A percentile compares a stretch with the other conserved stretches of the same genome.
Conservation (phyloP, 225 moss, liverwort and hornwort species). For the Sphagnum tenellum region DNA sequence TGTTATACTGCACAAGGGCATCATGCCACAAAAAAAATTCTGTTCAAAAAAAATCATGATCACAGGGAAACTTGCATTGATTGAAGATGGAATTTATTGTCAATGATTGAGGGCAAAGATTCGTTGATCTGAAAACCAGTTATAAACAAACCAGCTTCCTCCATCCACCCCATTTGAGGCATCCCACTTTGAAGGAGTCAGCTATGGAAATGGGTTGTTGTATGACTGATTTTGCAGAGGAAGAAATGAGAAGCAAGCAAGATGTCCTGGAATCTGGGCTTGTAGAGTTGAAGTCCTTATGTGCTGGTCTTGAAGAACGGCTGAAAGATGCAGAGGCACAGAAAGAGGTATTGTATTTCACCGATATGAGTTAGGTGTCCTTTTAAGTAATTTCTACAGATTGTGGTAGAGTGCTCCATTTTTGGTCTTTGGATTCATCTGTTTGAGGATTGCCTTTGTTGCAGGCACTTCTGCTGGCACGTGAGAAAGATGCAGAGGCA, state of each 20-base stretch:
- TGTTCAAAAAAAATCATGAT: too few species aligned
- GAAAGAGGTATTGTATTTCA: conserved; percentile 42
- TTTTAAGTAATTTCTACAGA: neutral
- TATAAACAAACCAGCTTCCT: too few species aligned
- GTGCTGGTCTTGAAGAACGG: conserved; percentile 29
- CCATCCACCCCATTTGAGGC: too few species aligned
- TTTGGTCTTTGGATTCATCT: too few species aligned
- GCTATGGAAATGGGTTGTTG: too few species aligned
- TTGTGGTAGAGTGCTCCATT: neutral
- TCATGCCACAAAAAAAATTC: too few species aligned
- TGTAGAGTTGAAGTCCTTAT: conserved; percentile 32
- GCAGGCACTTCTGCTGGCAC: conserved; percentile 44
- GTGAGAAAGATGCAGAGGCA: conserved; percentile 40
- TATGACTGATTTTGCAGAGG: conserved; percentile 23
- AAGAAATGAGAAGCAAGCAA: conserved; percentile 36
- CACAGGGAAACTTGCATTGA: too few species aligned
- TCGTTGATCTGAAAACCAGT: too few species aligned
- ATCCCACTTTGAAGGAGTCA: too few species aligned
- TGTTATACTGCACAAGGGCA: too few species aligned
- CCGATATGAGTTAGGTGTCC: neutral
- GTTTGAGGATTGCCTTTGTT: neutral
- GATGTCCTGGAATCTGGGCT: conserved; percentile 40
- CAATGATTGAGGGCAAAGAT: too few species aligned
- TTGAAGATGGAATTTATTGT: too few species aligned
- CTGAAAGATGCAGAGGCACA: conserved; percentile 32